These are phyloP conservation scores for Ogataea kodamae DNA, from an alignment of 805 yeast species.

Conservation along the genomic window DNA sequence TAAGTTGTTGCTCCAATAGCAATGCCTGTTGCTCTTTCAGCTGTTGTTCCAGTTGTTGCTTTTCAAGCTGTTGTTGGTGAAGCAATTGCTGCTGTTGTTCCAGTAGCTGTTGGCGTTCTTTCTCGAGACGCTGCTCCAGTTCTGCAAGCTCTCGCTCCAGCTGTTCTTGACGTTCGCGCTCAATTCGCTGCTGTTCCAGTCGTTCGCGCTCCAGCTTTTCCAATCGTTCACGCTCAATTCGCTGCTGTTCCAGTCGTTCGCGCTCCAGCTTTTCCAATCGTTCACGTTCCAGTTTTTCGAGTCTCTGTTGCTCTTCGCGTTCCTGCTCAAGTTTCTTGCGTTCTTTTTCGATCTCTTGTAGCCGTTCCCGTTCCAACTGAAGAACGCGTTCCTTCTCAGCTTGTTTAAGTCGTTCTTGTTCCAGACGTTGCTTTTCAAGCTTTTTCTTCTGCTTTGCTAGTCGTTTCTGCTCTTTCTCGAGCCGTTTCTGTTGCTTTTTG, in stretches of 20 bases:
- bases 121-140: slow-evolving; percentile 1
- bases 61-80: not conserved
- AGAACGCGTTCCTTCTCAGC: too few species aligned
- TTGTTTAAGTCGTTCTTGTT: too few species aligned
- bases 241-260: not conserved
- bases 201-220: slow-evolving; percentile 1
- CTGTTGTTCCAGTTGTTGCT: not conserved
- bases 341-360: slow-evolving; percentile 23
- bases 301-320: slow-evolving; percentile 1
- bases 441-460: too few species aligned
- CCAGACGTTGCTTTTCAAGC: too few species aligned
- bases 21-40: slow-evolving; percentile 1
- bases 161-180: not conserved
- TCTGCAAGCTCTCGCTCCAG: slow-evolving; percentile 1
- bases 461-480: too few species aligned
- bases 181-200: slow-evolving; percentile 4
- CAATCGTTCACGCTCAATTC: slow-evolving; percentile 2
- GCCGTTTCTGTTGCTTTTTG: too few species aligned
- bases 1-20: not conserved
- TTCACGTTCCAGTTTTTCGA: slow-evolving; percentile 2
- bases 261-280: slow-evolving; percentile 1
- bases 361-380: too few species aligned
- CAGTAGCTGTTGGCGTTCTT: not conserved
- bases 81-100: not conserved
- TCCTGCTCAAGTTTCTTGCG: slow-evolving; percentile 16